Percentiles rank a stretch among this genome's conserved stretches.
Evolutionary conservation across 73 alveolate genomes (phyloP).

Genomic region (Blepharisma stoltei): DNA sequence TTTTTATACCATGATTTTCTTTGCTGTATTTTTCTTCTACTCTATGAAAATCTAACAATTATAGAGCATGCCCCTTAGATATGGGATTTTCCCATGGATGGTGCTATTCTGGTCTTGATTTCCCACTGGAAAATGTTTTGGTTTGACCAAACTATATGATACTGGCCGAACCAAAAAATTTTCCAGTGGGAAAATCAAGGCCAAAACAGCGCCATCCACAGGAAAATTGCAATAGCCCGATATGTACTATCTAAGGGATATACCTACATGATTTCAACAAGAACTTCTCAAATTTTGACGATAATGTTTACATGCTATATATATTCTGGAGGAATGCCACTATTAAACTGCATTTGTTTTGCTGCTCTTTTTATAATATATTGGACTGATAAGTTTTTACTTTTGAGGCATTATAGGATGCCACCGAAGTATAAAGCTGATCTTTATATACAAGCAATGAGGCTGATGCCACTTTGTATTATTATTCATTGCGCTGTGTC

Average conservation of each 20-base stretch:
- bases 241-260: background rate
- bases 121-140: no score
- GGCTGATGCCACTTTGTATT: constrained; percentile 3
- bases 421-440: constrained; percentile 23
- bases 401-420: constrained; percentile 14
- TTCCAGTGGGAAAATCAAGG: no score
- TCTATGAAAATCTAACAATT: no score
- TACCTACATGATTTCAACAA: background rate
- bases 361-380: background rate
- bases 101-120: no score
- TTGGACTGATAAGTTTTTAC: constrained; percentile 12
- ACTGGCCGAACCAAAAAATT: no score
- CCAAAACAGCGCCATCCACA: no score
- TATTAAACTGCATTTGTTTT: constrained; percentile 14
- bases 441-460: constrained; percentile 16
- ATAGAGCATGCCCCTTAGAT: no score
- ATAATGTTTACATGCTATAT: constrained; percentile 13
- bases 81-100: no score
- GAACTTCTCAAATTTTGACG: constrained; percentile 21
- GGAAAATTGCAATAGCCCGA: no score
- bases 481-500: constrained; percentile 23
- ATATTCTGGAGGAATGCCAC: constrained; percentile 30
- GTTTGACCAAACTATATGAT: no score
- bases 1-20: no score
- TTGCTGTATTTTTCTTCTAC: no score